Base-by-base conservation (phyloP, 2,329 filamentous ascomycete genomes). In the Ophidiomyces ophidiicola region DNA sequence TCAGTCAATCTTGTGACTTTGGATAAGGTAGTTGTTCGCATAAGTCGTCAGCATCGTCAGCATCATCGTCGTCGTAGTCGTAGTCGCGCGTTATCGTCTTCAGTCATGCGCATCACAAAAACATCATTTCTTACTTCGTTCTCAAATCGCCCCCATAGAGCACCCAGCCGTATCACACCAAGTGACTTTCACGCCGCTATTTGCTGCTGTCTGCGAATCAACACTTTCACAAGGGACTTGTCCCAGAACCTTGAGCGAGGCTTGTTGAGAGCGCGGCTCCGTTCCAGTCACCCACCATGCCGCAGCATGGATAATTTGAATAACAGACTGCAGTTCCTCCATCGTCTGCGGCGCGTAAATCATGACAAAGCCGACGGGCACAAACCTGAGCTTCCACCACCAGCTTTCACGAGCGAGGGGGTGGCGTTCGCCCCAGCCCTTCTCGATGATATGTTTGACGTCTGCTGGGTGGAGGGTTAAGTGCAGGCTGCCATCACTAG, bases 381-480 rank as follows among this genome's bases (percentile, higher is more conserved):
- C 76, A 36, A 81, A 81, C 53, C 75, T 70, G 45, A 68, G 67
- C 46, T 78, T 70, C 66, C 74, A 77, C 30, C 75, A 74, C 39
- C 75, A 78, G 51, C 74, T 72, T 5, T 82, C 57, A 33, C 58
- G 50, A n/a, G 58, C 53, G 8, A 64, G 49, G 4, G 72, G 72
- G 60, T 77, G 73, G 14, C 71, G 52, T 62, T 92, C 77, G 1
- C 80, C 86, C 84, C 85, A 92, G 1, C 83, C 82, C 45, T 75
- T 76, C 48, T 78, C 71, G 17, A 93, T 62, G 12, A 90, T 71
- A 36, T 79, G 66, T 50, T 69, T 74, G 36, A 81, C 82, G 54
- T 92, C 85, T 29, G 79, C 72, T 0, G 83, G 82, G 53, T 90
- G 83, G 37, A 93, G 68, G 34, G 76, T 82, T 62, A 90, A 67